Percentiles rank a stretch among this genome's conserved stretches.
Evolutionary conservation across 176 grass and related monocot genomes (phyloP).

Genomic region (Hsuehochloa calcarea): DNA sequence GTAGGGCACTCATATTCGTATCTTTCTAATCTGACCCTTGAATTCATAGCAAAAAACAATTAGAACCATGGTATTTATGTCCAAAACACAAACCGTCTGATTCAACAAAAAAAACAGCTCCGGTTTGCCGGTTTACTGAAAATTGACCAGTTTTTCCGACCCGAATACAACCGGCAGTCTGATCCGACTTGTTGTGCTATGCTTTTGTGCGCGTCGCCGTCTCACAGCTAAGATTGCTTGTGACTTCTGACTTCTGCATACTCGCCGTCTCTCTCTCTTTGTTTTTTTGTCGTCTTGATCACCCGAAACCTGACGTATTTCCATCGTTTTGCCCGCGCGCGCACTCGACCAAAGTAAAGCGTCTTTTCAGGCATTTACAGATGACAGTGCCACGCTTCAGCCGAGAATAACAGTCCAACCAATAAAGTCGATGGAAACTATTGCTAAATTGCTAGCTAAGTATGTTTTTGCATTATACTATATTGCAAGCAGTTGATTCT

Average conservation of each 20-base stretch:
- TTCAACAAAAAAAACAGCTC: too few relatives aligned
- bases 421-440: background rate
- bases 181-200: too few relatives aligned
- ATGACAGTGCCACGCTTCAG: background rate
- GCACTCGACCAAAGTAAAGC: background rate
- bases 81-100: too few relatives aligned
- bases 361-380: background rate
- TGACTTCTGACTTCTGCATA: background rate
- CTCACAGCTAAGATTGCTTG: background rate
- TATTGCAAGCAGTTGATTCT: background rate
- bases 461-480: too few relatives aligned
- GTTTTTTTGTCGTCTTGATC: background rate
- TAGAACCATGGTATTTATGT: too few relatives aligned
- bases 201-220: background rate
- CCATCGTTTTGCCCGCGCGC: background rate
- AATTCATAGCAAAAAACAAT: too few relatives aligned
- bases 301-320: background rate
- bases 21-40: too few relatives aligned
- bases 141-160: rapidly evolving
- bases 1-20: too few relatives aligned
- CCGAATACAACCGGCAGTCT: too few relatives aligned
- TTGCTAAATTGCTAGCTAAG: background rate
- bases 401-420: background rate
- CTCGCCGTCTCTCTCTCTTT: background rate
- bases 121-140: too few relatives aligned